Base-by-base conservation (phyloP, 2,329 filamentous ascomycete genomes). In the Stagonosporopsis rhizophila region DNA sequence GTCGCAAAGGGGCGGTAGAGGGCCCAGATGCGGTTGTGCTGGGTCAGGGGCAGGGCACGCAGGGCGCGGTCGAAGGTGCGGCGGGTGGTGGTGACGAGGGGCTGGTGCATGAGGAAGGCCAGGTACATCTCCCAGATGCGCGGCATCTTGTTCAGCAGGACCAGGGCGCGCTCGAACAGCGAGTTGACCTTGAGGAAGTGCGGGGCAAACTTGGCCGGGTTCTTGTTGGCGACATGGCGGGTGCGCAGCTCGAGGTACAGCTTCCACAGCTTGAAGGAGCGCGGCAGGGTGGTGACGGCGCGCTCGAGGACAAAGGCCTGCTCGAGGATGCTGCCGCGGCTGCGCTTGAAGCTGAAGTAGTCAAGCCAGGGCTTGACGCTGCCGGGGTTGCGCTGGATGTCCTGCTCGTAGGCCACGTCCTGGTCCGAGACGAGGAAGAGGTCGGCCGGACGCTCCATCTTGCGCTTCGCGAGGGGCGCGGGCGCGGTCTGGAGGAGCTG, bases 211-310 rank as follows among this genome's bases (percentile, higher is more conserved):
- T 88, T 84, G 52, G 91, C 90, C 12, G 94, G 87, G 75, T 96
- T 98, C 66, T 94, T 86, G 72, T 88, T 89, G 59, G 87, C 82
- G 58, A 96, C 83, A 77, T 96, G 92, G 67, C 89, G 90, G 52
- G 86, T 87, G 68, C 95, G 87, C 66, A 98, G 89, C 64, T 87
- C 85, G 63, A 99, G 86, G 77, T 98, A 99, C 86, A 96, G 87
- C 79, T 96, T 98, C 95, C 95, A 99, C 44, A 99, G 83, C 80
- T 99, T 99, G 81, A 96, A 99, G 25, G 94, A 98, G 66, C 95
- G 87, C 45, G 95, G 95, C 41, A 99, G 84, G 69, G 96, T 90
- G 61, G 86, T 83, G 77, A 94, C 97, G 55, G 95, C 94, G 71
- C 95, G 87, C 79, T 98, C 95, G 80, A 98, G 89, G 34, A 89